phyloP scores from a whole-genome alignment of 768 basidiomycete genomes.

The Tulasnella calospora region DNA sequence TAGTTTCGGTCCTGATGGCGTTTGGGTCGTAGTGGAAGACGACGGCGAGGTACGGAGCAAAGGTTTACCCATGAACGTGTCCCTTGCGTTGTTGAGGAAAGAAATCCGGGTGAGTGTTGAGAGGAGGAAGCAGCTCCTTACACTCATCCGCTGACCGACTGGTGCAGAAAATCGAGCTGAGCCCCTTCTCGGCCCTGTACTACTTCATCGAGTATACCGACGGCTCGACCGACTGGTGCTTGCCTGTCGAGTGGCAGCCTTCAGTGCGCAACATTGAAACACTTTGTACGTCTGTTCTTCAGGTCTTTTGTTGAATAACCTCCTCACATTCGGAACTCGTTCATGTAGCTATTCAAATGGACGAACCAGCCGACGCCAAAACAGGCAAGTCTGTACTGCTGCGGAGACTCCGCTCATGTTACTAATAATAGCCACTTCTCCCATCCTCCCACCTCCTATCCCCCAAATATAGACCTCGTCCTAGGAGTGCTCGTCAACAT shows the following conservation, averaged over 20 bases:
- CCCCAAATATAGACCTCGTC: not conserved
- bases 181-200: not conserved
- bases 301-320: not conserved
- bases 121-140: not conserved
- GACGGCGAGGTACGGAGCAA: not conserved
- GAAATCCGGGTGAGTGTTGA: constrained; percentile 6
- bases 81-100: not conserved
- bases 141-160: not conserved
- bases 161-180: constrained; percentile 6
- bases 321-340: not conserved
- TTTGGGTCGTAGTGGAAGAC: constrained; percentile 12
- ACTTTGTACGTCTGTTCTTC: not conserved
- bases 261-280: not conserved
- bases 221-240: not conserved
- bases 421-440: not conserved
- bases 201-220: constrained; percentile 13
- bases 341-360: not conserved
- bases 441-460: not conserved
- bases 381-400: not conserved
- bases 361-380: not conserved
- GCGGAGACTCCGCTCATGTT: not conserved
- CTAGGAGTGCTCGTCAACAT: not conserved
- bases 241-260: constrained; percentile 11
- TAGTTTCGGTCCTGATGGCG: not conserved
- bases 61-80: not conserved